A percentile compares a stretch with the other conserved stretches of the same genome.
Conservation (phyloP, 2,329 filamentous ascomycete genomes). For the Chrysosphaeria jannelii region DNA sequence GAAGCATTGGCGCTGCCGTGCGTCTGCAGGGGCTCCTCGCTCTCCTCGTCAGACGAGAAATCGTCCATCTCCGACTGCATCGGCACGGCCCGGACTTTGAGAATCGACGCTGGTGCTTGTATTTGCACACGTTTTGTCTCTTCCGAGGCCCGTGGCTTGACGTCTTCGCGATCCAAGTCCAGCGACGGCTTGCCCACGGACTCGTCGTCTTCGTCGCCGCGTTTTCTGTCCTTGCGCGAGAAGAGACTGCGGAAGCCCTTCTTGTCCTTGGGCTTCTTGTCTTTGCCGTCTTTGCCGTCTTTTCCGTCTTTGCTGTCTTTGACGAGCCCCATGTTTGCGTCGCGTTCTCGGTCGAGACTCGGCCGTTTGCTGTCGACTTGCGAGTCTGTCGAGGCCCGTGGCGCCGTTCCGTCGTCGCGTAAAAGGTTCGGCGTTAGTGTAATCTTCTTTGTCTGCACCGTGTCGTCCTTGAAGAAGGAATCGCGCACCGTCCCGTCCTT, state of each 20-base stretch:
- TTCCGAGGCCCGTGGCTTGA: too few relatives aligned
- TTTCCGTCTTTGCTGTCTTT: constrained; percentile 56
- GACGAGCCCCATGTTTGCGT: constrained; percentile 9
- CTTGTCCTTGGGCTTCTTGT: constrained; percentile 39
- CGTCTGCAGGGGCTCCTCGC: too few relatives aligned
- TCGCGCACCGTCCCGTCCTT: constrained; percentile 70
- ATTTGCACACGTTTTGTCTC: too few relatives aligned
- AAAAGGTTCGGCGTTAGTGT: constrained; percentile 80
- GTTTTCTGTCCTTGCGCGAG: constrained; percentile 30
- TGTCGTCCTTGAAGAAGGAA: constrained; percentile 93
- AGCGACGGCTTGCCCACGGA: constrained; percentile 29
- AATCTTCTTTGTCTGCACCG: constrained; percentile 86
- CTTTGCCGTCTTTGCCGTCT: constrained; percentile 50
- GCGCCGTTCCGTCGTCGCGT: constrained; percentile 36
- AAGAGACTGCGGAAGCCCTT: constrained; percentile 29
- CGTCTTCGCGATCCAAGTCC: constrained; percentile 14
- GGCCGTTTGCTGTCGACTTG: constrained; percentile 23
- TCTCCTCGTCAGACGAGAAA: constrained; percentile 7
- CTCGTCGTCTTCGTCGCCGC: constrained; percentile 23
- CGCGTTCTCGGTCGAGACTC: constrained; percentile 50
- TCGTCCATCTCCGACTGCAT: too few relatives aligned
- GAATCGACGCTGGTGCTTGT: too few relatives aligned
- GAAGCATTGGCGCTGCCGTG: too few relatives aligned
- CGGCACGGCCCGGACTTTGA: too few relatives aligned
- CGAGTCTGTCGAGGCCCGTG: constrained; percentile 22